Percentiles rank a stretch among this genome's conserved stretches.
Evolutionary conservation across 176 grass and related monocot genomes (phyloP).

Genomic region (Bromus sterilis): DNA sequence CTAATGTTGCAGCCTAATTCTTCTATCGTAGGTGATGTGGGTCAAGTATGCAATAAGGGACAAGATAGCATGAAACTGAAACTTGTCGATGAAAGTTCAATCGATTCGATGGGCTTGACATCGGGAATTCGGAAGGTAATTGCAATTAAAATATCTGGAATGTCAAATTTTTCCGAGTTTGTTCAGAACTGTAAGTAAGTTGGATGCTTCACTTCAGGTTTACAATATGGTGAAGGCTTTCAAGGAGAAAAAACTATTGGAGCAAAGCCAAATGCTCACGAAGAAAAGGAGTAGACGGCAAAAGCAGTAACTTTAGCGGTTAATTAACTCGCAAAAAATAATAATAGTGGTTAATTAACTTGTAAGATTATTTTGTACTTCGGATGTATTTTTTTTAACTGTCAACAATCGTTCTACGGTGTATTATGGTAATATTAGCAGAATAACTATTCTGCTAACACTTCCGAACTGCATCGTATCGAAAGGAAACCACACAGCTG

Average conservation of each 20-base stretch:
- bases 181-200: neutral
- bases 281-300: conserved; percentile 43
- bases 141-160: neutral
- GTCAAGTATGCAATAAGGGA: conserved; percentile 21
- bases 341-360: neutral
- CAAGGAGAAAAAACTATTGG: conserved; percentile 36
- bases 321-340: no score
- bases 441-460: no score
- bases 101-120: conserved; percentile 72
- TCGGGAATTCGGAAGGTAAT: conserved; percentile 86
- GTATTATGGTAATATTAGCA: no score
- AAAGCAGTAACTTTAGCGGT: neutral
- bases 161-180: neutral
- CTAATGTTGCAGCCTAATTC: neutral
- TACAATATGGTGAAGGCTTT: conserved; percentile 80
- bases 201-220: conserved; percentile 40
- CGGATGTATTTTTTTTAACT: no score
- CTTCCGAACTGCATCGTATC: no score
- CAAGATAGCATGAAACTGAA: conserved; percentile 38
- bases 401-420: no score
- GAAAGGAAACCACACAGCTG: no score
- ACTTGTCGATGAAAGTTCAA: conserved; percentile 30
- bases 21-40: conserved; percentile 40
- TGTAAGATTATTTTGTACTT: neutral
- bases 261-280: conserved; percentile 5